Conservation (phyloP, 768 basidiomycete species). For the Macrolepiota albuminosa region DNA sequence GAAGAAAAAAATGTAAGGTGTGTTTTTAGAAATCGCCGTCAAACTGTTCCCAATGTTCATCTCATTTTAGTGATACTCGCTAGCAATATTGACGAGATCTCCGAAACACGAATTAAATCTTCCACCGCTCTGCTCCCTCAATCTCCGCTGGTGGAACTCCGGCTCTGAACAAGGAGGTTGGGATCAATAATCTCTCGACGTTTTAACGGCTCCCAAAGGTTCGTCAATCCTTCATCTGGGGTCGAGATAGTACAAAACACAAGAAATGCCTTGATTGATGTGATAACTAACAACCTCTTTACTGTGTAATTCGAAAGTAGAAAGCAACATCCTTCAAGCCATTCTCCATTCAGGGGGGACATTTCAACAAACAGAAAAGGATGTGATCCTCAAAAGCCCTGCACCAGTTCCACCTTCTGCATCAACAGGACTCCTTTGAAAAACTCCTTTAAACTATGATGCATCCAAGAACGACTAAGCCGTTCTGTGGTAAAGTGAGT, state of each 20-base stretch:
- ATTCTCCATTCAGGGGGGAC: not conserved
- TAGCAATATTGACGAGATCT: too few relatives aligned
- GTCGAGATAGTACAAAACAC: not conserved
- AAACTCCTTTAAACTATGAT: not conserved
- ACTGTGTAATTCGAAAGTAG: not conserved
- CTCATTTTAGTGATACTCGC: too few relatives aligned
- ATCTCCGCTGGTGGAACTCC: not conserved
- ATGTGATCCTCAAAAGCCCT: not conserved
- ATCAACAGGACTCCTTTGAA: too few relatives aligned
- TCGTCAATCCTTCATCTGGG: not conserved
- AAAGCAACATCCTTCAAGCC: not conserved
- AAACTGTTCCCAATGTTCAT: too few relatives aligned
- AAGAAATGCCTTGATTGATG: not conserved
- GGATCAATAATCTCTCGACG: not conserved
- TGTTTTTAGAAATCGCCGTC: too few relatives aligned
- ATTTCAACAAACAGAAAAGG: not conserved
- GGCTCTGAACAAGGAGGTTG: not conserved
- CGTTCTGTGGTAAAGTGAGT: not conserved
- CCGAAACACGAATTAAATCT: not conserved
- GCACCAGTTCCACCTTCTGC: not conserved
- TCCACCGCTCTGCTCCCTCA: not conserved
- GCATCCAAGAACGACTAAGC: slow-evolving; percentile 7
- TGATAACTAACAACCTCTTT: not conserved
- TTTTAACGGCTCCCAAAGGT: not conserved
- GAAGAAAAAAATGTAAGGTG: too few relatives aligned